phyloP scores from a whole-genome alignment of 139 green algal genomes.

The Marvania coccoides region DNA sequence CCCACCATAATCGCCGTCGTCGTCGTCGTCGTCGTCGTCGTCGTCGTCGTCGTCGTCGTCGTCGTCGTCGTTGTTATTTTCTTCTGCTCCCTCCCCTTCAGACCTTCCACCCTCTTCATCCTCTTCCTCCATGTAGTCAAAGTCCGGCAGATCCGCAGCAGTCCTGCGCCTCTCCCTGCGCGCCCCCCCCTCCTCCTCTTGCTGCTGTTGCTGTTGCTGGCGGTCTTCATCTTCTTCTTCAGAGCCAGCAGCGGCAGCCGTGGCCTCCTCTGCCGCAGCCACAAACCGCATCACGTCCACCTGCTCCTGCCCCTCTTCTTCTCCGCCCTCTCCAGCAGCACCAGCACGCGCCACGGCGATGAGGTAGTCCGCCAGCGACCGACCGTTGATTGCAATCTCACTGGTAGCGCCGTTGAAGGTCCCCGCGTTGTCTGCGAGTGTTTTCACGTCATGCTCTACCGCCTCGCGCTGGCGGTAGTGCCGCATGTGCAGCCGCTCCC shows the following conservation, averaged over 20 bases:
- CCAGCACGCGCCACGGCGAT: background rate
- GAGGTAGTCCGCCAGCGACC: conserved; percentile 9
- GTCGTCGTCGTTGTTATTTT: background rate
- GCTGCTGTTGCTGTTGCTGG: background rate
- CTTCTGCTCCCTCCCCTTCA: background rate
- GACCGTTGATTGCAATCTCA: conserved; percentile 12
- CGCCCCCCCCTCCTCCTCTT: background rate
- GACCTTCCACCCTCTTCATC: background rate
- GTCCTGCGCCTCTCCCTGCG: no score
- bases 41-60: background rate
- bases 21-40: background rate
- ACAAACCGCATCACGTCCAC: background rate
- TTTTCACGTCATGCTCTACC: conserved; percentile 26
- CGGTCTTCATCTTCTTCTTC: background rate
- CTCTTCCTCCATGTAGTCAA: no score
- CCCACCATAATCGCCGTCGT: background rate
- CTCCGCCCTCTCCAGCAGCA: background rate
- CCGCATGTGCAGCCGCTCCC: conserved; percentile 16
- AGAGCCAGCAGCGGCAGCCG: no score
- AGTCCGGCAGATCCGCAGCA: no score
- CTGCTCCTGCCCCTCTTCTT: background rate
- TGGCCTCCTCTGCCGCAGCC: background rate
- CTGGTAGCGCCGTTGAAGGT: conserved; percentile 36
- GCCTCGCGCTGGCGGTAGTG: conserved; percentile 41
- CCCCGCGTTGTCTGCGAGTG: conserved; percentile 35